A percentile compares a stretch with the other conserved stretches of the same genome.
Conservation (phyloP, 1,284 basidiomycete species). For the Pseudozyma sp. region DNA sequence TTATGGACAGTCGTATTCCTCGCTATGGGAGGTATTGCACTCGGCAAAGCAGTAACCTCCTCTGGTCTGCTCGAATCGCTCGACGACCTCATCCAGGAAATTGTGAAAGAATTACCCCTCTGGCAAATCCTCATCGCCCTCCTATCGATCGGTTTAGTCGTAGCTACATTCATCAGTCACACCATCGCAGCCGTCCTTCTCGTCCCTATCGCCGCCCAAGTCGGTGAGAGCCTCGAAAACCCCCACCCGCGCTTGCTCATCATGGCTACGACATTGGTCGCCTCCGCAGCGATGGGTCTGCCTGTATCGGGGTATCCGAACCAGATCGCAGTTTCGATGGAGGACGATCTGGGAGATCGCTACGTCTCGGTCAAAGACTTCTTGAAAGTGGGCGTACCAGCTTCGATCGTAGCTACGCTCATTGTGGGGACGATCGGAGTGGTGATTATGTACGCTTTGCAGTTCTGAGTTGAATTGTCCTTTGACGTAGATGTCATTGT, state of each 20-base stretch:
- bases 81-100: conserved; percentile 74
- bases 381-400: conserved; percentile 90
- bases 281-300: conserved; percentile 97
- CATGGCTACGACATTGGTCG: conserved; percentile 83
- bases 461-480: too few species aligned
- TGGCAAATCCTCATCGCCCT: conserved; percentile 88
- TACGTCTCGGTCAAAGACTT: conserved; percentile 76
- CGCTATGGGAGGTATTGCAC: conserved; percentile 94
- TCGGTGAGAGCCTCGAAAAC: conserved; percentile 78
- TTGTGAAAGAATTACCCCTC: conserved; percentile 79
- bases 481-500: too few species aligned
- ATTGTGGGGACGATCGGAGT: conserved; percentile 67
- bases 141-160: conserved; percentile 84
- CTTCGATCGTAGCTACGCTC: conserved; percentile 84
- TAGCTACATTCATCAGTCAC: conserved; percentile 71
- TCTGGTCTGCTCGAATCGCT: conserved; percentile 80
- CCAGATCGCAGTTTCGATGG: conserved; percentile 78
- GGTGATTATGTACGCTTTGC: conserved; percentile 57
- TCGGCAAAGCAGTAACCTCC: conserved; percentile 91
- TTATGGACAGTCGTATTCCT: conserved; percentile 68
- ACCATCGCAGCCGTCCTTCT: conserved; percentile 91
- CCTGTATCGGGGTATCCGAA: conserved; percentile 98
- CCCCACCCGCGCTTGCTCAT: conserved; percentile 66
- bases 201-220: conserved; percentile 92
- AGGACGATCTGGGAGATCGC: conserved; percentile 90